Percentiles rank a stretch among this genome's conserved stretches.
Evolutionary conservation across 2,329 filamentous ascomycete genomes (phyloP).

Genomic region (Fusarium pseudograminearum): DNA sequence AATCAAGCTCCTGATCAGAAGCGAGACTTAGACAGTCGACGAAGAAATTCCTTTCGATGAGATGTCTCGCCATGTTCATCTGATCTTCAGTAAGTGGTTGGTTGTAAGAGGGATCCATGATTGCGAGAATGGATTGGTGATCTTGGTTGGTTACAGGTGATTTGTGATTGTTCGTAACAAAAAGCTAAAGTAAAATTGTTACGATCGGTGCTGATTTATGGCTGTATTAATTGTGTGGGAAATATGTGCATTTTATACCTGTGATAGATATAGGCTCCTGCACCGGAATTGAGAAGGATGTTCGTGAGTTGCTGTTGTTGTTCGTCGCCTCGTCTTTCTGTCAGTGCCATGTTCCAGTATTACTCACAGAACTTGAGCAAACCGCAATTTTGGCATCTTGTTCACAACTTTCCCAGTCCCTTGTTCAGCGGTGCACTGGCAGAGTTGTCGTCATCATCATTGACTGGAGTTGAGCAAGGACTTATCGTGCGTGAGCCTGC

Average conservation of each 20-base stretch:
- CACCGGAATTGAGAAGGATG: neutral
- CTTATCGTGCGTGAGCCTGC: too few species aligned
- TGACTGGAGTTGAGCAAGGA: neutral
- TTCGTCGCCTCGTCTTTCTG: neutral
- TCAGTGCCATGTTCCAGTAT: neutral
- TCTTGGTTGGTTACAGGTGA: neutral
- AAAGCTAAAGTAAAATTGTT: fast-evolving
- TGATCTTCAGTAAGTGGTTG: neutral
- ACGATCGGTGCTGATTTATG: neutral
- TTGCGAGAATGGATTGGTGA: neutral
- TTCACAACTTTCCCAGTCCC: neutral
- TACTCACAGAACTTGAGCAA: neutral
- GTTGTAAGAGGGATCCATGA: neutral
- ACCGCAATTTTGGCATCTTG: neutral
- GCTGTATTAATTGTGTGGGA: neutral
- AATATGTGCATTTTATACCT: neutral
- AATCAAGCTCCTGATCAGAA: neutral
- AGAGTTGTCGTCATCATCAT: neutral
- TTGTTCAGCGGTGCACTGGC: neutral
- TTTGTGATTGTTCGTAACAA: neutral
- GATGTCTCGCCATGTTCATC: neutral
- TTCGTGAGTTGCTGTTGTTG: neutral
- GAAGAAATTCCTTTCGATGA: neutral
- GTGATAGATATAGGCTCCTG: too few species aligned
- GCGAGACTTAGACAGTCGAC: neutral